Conservation (phyloP, 2,329 filamentous ascomycete species). For the Penicillium sp. region DNA sequence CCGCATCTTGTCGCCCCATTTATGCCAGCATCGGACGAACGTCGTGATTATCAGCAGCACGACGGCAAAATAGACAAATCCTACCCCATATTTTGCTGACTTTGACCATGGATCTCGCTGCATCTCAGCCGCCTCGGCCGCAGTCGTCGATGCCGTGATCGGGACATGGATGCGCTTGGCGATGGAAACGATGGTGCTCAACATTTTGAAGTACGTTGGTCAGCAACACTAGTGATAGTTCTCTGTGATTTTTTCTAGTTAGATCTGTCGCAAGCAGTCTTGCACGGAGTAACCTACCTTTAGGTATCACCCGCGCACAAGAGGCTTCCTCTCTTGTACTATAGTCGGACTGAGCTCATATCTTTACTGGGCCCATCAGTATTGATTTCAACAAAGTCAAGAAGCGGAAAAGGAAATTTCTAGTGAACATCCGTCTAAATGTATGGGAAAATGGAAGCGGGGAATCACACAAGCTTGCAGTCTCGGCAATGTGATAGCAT, state of each 20-base stretch:
- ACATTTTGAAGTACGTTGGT: slow-evolving; percentile 10
- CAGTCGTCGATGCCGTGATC: slow-evolving; percentile 56
- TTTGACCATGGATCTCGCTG: slow-evolving; percentile 73
- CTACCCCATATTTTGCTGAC: slow-evolving; percentile 80
- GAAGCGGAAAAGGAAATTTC: not conserved
- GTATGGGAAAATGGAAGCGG: slow-evolving; percentile 18
- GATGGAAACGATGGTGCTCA: slow-evolving; percentile 30
- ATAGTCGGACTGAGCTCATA: slow-evolving; percentile 13
- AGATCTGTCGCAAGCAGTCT: not conserved
- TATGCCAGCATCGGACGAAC: slow-evolving; percentile 75
- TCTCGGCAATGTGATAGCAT: slow-evolving; percentile 16
- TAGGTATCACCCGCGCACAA: not conserved
- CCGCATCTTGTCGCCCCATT: slow-evolving; percentile 90
- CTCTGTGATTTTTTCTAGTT: not conserved
- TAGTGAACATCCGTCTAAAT: slow-evolving; percentile 13
- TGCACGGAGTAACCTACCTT: not conserved
- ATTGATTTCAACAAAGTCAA: slow-evolving; percentile 1
- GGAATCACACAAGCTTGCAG: slow-evolving; percentile 13
- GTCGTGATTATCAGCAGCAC: slow-evolving; percentile 67
- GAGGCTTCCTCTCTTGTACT: slow-evolving; percentile 8
- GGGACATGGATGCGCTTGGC: slow-evolving; percentile 57
- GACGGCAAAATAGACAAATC: slow-evolving; percentile 85
- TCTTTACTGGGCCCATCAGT: not conserved
- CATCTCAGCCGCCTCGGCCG: slow-evolving; percentile 56
- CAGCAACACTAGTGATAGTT: not conserved